A percentile compares a stretch with the other conserved stretches of the same genome.
Conservation (phyloP, 768 basidiomycete species). For the Trametes maxima region DNA sequence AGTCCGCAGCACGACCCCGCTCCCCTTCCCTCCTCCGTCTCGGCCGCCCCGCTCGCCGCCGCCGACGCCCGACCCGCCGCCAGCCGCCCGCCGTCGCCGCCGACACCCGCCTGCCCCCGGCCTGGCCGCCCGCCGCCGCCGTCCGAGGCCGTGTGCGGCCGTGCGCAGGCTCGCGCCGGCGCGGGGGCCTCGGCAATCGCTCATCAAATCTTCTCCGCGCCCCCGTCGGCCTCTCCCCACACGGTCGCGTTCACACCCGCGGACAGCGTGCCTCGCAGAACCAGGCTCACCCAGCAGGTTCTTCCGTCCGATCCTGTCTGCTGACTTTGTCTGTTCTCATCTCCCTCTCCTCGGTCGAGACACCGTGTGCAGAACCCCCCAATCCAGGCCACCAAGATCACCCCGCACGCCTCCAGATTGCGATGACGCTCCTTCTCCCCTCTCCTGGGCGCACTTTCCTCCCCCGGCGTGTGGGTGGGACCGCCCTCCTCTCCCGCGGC, state of each 20-base stretch:
- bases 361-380: background rate
- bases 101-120: background rate
- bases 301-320: conserved; percentile 19
- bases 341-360: conserved; percentile 20
- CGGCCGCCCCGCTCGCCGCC: background rate
- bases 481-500: background rate
- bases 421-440: conserved; percentile 20
- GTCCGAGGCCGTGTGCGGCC: background rate
- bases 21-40: background rate
- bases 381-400: conserved; percentile 10
- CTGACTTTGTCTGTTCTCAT: conserved; percentile 12
- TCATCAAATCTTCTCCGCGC: conserved; percentile 16
- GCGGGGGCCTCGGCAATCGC: conserved; percentile 11
- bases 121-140: background rate
- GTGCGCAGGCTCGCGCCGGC: background rate
- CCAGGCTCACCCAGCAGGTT: background rate
- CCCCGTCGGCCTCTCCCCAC: background rate
- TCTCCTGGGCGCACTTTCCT: conserved; percentile 8
- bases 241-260: conserved; percentile 17
- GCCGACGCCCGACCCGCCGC: background rate
- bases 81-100: background rate
- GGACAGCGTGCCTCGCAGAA: conserved; percentile 23
- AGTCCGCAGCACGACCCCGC: conserved; percentile 18
- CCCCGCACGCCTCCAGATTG: conserved; percentile 6
- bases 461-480: conserved; percentile 3